A percentile compares a stretch with the other conserved stretches of the same genome.
Evolutionary conservation across 345 rosid species (phyloP).

Genomic region (Cardamine chenopodiifolia): DNA sequence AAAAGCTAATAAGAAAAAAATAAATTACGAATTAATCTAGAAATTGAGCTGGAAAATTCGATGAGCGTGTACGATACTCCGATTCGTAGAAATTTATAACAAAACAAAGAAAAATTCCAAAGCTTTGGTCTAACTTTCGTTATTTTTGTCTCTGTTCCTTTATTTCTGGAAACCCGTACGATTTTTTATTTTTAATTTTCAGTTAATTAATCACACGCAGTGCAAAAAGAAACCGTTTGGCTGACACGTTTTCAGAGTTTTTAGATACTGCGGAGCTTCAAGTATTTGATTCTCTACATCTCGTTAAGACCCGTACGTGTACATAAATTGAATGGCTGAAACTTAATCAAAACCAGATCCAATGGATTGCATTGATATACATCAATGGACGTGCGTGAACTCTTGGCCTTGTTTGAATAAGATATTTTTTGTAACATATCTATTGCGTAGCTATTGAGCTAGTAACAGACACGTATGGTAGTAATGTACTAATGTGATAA

Average conservation of each 20-base stretch:
- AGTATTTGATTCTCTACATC: constrained; percentile 14
- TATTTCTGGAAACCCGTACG: constrained; percentile 32
- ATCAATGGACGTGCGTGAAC: neutral
- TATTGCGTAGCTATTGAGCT: constrained; percentile 24
- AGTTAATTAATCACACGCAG: constrained; percentile 18
- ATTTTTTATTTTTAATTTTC: constrained; percentile 2
- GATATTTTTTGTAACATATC: no score
- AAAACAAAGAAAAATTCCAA: neutral
- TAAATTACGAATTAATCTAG: neutral
- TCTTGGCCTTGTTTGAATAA: neutral
- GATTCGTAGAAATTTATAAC: neutral
- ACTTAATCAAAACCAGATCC: constrained; percentile 8
- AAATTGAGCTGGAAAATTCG: constrained; percentile 22
- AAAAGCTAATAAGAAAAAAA: neutral
- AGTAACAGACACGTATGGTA: constrained; percentile 38
- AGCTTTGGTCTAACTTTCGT: constrained; percentile 14
- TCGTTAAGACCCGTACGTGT: neutral
- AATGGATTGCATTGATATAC: neutral
- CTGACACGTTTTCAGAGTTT: constrained; percentile 37
- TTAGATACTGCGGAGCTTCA: constrained; percentile 21
- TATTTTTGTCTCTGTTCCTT: constrained; percentile 40
- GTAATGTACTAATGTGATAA: constrained; percentile 17
- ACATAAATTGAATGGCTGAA: neutral
- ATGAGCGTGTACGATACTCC: constrained; percentile 25
- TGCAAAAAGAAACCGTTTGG: constrained; percentile 30